Evolutionary conservation across 202 grass and related monocot genomes (phyloP).

Genomic region (Brachypodium distachyon): DNA sequence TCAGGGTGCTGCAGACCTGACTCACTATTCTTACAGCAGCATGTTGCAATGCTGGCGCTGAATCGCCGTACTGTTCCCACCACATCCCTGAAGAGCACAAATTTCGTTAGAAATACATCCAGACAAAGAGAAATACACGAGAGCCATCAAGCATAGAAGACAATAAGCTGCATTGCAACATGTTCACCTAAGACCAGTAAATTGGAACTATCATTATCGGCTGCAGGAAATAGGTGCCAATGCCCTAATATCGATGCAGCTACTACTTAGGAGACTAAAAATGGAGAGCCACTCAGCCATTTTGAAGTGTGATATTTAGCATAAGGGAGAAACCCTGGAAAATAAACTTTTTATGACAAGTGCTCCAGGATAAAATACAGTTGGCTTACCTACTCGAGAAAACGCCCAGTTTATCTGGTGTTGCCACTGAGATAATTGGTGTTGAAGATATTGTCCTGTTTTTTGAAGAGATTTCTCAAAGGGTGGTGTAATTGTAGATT

Average conservation of each 20-base stretch:
- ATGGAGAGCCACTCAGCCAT: not conserved
- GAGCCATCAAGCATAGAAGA: not conserved
- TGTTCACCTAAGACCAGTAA: not conserved
- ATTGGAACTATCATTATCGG: not conserved
- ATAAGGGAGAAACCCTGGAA: not conserved
- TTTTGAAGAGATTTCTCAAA: no score
- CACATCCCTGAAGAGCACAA: constrained; percentile 66
- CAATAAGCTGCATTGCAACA: not conserved
- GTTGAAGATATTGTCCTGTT: no score
- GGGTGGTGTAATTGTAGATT: no score
- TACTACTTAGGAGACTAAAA: constrained; percentile 5
- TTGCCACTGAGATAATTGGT: no score
- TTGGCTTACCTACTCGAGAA: not conserved
- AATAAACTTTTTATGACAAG: no score
- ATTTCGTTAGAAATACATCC: not conserved
- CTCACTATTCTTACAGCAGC: constrained; percentile 81
- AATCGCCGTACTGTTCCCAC: constrained; percentile 98
- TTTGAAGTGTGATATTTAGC: not conserved
- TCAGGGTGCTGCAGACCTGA: constrained; percentile 85
- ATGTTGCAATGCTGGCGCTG: constrained; percentile 63
- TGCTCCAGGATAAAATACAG: no score
- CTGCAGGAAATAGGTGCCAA: not conserved
- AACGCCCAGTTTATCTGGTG: no score
- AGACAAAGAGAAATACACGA: not conserved
- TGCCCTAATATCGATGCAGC: not conserved